Base-by-base conservation (phyloP, 2,329 filamentous ascomycete genomes). In the Setomelanomma holmii region DNA sequence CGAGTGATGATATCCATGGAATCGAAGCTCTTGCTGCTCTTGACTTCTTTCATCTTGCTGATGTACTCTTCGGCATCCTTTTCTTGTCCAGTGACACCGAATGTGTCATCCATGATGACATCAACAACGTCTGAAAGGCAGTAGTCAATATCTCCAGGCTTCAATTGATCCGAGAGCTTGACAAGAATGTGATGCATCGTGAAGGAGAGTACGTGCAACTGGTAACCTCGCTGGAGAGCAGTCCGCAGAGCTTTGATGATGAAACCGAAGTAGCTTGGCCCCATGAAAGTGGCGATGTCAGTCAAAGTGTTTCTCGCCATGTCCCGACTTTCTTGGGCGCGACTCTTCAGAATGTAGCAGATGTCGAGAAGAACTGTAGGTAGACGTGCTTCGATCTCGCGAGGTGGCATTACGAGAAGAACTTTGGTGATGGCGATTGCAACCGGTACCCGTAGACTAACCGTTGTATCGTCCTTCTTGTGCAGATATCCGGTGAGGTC, bases 1-100 rank as follows among this genome's bases (percentile, higher is more conserved):
- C 88, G 90, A 21, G 95, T 89, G 59, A 98, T 82, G 14, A 98
- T 81, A 73, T 98, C 93, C 88, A 98, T 96, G 0, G 95, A 96
- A 70, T 99, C 96, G 67, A 93, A 96, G 71, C 93, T 97, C 80
- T 98, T 99, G 80, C 90, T 97, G 75, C 90, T 95, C 79, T 96
- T 98, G 50, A 99, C 89, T 76, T 99, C 95, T 75, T 96, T 96
- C 88, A 96, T 97, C 75, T 93, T 90, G 71, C 87, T 96, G 49
- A 89, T 88, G 72, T 99, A 99, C 46, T 93, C 95, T 64, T 97
- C 92, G 0, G 93, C 93, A 66, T 99, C 95, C 75, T 99, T 99
- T 70, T 99, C 93, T 76, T 96, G 90, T 1, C 95, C 95, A 27
- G 89, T 89, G 5, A 87, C 86, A 23, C 96, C 96, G 69, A 99